Evolutionary conservation across 2,329 filamentous ascomycete genomes (phyloP).

Genomic region (Colletotrichum gigasporum): DNA sequence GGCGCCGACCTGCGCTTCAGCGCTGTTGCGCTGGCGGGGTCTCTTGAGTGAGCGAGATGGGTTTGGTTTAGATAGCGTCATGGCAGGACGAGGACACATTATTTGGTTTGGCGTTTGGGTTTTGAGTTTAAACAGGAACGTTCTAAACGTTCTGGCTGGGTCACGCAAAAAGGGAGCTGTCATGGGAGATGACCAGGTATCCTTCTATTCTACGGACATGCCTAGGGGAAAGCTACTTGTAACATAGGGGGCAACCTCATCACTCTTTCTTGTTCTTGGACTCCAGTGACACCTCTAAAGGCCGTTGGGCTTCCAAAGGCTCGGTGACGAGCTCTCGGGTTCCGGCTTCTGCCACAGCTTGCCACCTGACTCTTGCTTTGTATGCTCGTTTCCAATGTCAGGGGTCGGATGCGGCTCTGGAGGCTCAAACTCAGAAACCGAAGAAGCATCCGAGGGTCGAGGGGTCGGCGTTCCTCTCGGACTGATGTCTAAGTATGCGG

Average conservation of each 20-base stretch:
- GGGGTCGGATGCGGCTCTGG: not conserved
- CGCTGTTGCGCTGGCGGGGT: conserved; percentile 63
- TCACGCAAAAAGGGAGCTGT: not conserved
- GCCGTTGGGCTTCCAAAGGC: not conserved
- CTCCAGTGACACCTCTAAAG: not conserved
- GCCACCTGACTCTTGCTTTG: conserved; percentile 33
- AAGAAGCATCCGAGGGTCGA: not conserved
- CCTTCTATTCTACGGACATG: not conserved
- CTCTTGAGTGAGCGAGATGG: conserved; percentile 51
- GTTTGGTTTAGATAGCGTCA: not conserved
- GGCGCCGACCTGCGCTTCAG: conserved; percentile 67
- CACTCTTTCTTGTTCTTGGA: not conserved
- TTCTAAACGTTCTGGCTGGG: not conserved
- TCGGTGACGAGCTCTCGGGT: not conserved
- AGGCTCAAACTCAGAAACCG: not conserved
- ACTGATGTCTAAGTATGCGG: not conserved
- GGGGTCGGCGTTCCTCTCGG: not conserved
- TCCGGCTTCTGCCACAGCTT: conserved; percentile 32
- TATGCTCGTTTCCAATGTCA: conserved; percentile 44
- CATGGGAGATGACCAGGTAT: not conserved
- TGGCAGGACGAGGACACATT: not conserved
- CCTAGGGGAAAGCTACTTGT: conserved; percentile 11
- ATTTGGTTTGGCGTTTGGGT: conserved; percentile 12
- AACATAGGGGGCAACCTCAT: not conserved
- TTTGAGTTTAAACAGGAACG: not conserved